A percentile compares a stretch with the other conserved stretches of the same genome.
Evolutionary conservation across 768 basidiomycete species (phyloP).

Genomic region (Scleroderma citrinum): DNA sequence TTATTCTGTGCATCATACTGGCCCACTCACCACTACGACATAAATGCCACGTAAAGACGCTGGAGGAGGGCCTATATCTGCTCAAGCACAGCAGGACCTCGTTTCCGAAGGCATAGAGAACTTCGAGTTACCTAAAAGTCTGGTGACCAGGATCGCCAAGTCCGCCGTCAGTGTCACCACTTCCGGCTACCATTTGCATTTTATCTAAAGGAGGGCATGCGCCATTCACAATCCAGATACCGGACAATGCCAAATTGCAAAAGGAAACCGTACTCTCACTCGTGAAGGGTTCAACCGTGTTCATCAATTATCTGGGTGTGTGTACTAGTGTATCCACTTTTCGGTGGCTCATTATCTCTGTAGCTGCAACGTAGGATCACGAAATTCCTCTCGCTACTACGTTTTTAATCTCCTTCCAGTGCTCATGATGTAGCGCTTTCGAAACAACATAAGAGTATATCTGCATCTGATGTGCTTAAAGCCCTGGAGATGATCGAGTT

Average conservation of each 20-base stretch:
- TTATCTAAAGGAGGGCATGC: not conserved
- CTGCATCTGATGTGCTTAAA: conserved; percentile 85
- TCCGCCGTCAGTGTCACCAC: conserved; percentile 53
- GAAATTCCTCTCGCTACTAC: not conserved
- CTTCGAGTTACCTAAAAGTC: conserved; percentile 79
- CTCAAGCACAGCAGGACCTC: conserved; percentile 74
- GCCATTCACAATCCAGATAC: conserved; percentile 53
- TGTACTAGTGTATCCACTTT: not conserved
- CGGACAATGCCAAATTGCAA: conserved; percentile 79
- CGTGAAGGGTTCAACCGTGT: conserved; percentile 86
- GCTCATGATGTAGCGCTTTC: conserved; percentile 85
- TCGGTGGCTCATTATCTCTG: conserved; percentile 3
- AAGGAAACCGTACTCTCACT: conserved; percentile 86
- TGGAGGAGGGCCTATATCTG: conserved; percentile 48
- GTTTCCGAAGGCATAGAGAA: conserved; percentile 84
- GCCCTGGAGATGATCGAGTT: conserved; percentile 78
- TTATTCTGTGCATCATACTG: too few species aligned
- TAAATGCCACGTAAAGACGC: conserved; percentile 69
- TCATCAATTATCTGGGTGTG: conserved; percentile 90
- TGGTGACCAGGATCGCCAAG: conserved; percentile 82
- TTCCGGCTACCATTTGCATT: not conserved
- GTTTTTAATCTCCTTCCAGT: conserved; percentile 31
- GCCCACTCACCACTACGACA: not conserved
- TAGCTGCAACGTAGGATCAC: conserved; percentile 40
- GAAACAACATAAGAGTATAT: conserved; percentile 83